These are phyloP conservation scores for Cytospora schulzeri DNA, from an alignment of 2,329 filamentous ascomycete genomes.

Conservation along the genomic window DNA sequence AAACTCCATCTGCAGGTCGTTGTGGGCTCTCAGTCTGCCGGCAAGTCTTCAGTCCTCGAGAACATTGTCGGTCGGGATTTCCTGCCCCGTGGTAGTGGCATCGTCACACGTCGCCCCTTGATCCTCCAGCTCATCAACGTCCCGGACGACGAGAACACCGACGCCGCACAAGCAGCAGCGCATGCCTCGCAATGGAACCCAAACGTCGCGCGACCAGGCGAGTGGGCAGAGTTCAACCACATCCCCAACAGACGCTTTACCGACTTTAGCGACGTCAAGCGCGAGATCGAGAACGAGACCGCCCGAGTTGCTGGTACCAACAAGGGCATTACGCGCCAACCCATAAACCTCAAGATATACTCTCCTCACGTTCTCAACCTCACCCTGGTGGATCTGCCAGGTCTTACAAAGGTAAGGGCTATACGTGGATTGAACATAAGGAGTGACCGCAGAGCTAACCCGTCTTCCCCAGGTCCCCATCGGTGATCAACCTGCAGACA, in stretches of 20 bases:
- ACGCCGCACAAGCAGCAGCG: conserved; percentile 36
- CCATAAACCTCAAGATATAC: conserved; percentile 98
- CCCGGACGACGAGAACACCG: conserved; percentile 71
- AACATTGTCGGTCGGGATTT: conserved; percentile 99
- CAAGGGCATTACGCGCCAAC: conserved; percentile 91
- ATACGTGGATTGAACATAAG: no score
- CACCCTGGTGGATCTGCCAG: conserved; percentile 93
- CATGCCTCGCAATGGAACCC: conserved; percentile 42
- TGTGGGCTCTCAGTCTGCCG: conserved; percentile 95
- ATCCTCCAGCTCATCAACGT: conserved; percentile 99
- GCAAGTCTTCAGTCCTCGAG: conserved; percentile 97
- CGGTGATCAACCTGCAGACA: conserved; percentile 93
- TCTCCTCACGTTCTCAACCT: conserved; percentile 97
- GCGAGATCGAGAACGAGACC: conserved; percentile 96
- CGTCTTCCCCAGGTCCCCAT: conserved; percentile 72
- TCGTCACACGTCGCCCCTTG: conserved; percentile 90
- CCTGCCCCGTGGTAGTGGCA: conserved; percentile 91
- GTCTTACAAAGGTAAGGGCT: conserved; percentile 66
- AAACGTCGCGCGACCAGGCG: conserved; percentile 67
- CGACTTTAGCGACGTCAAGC: conserved; percentile 97
- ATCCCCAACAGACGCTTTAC: conserved; percentile 96
- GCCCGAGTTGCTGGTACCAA: conserved; percentile 96
- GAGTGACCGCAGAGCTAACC: conserved; percentile 5
- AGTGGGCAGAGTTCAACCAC: conserved; percentile 99
- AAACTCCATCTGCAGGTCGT: conserved; percentile 70